Base-by-base conservation (phyloP, 768 basidiomycete species). In the Austroboletus festivus region DNA sequence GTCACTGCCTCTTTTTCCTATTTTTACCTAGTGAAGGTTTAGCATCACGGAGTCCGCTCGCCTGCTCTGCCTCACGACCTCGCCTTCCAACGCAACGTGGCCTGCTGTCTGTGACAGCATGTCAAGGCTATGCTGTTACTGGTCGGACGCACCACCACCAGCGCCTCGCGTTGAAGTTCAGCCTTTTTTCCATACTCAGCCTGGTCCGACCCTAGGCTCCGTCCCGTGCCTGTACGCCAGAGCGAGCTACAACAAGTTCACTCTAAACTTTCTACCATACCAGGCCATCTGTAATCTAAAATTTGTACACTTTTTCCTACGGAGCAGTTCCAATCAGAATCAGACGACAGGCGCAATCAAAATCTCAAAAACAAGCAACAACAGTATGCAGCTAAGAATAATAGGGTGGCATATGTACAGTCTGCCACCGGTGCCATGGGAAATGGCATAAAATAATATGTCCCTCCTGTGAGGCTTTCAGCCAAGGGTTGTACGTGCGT, bases 51-150 rank as follows among this genome's bases (percentile, higher is more conserved):
- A n/a, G n/a, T n/a, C n/a, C 34, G 40, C 24, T 39, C 33, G 20
- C 30, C 21, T 22, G 38, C 44, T 44, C 34, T 37, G 30, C 54
- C 54, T 42, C 39, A 46, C 44, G 39, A 47, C 38, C n/a, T 21
- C 13, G 28, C 46, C 15, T 15, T 39, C 16, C 26, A 16, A 22
- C 28, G 41, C 53, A 54, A 54, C 55, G 60, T 52, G 57, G 54
- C 60, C 57, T 56, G 47, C 58, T 47, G 51, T 50, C 46, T 35
- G 30, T 61, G 60, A 50, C 60, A 56, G 47, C 61, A 41, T 46
- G 53, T 63, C 58, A 51, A 53, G 52, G 51, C 43, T 18, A 57
- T 52, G 60, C 60, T 47, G 52, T 57, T 30, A 59, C 54, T 51
- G 57, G 60, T 7, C 22, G 4, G 15, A 44, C 19, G 38, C 51